Percentiles rank a stretch among this genome's conserved stretches.
phyloP scores from a whole-genome alignment of 768 basidiomycete species.

The Calocybe cyanea region DNA sequence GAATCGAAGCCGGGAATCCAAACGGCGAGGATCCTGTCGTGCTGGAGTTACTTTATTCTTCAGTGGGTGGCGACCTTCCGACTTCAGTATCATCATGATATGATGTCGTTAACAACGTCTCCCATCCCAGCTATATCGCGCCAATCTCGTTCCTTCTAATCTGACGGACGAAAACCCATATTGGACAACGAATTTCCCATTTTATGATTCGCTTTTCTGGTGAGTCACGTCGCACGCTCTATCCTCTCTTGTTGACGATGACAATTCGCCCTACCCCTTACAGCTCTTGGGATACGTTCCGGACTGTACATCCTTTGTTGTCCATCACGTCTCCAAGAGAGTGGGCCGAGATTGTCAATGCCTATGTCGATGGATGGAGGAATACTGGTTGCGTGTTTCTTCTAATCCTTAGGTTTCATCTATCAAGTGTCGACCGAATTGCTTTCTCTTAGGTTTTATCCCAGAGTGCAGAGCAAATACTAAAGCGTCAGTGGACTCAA shows the following conservation, averaged over 20 bases:
- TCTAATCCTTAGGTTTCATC: neutral
- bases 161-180: conserved; percentile 48
- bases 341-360: conserved; percentile 45
- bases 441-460: conserved; percentile 32
- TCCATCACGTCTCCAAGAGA: conserved; percentile 41
- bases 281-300: conserved; percentile 54
- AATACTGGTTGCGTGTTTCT: conserved; percentile 32
- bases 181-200: conserved; percentile 42
- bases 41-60: conserved; percentile 44
- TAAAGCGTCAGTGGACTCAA: conserved; percentile 33
- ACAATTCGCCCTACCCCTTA: neutral
- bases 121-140: conserved; percentile 40
- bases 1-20: conserved; percentile 27
- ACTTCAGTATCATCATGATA: neutral
- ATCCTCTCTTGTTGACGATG: no score
- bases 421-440: neutral
- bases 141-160: conserved; percentile 48
- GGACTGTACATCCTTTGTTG: conserved; percentile 47
- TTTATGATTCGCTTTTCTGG: conserved; percentile 52
- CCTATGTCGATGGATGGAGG: conserved; percentile 50
- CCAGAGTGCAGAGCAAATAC: conserved; percentile 50
- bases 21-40: conserved; percentile 36
- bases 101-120: no score
- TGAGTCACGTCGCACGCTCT: conserved; percentile 13
- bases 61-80: conserved; percentile 32